Conservation (phyloP, 441 rosid species). For the Hura crepitans region DNA sequence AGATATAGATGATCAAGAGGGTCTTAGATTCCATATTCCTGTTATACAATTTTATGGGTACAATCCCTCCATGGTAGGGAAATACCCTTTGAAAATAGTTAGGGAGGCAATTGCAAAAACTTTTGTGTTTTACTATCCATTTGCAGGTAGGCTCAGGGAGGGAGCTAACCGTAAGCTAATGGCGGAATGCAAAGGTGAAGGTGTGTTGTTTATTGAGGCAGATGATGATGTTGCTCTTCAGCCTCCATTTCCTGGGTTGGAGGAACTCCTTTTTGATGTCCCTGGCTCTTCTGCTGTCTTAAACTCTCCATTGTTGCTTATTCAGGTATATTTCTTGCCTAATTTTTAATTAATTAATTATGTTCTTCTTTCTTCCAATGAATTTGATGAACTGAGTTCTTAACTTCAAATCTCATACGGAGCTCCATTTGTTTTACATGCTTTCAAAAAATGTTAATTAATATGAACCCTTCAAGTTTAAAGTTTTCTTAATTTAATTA, state of each 20-base stretch:
- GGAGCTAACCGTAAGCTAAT: slow-evolving; percentile 30
- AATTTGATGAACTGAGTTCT: too few relatives aligned
- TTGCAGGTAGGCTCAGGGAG: slow-evolving; percentile 36
- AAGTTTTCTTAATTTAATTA: too few relatives aligned
- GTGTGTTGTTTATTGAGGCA: slow-evolving; percentile 34
- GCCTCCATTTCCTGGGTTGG: slow-evolving; percentile 54
- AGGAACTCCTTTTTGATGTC: slow-evolving; percentile 43
- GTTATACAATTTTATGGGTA: slow-evolving; percentile 18
- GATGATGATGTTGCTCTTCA: slow-evolving; percentile 36
- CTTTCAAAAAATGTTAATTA: too few relatives aligned
- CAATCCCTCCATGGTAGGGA: slow-evolving; percentile 28
- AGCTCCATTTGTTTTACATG: too few relatives aligned
- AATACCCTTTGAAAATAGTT: slow-evolving; percentile 33
- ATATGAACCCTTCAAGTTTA: too few relatives aligned
- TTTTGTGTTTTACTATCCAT: slow-evolving; percentile 42
- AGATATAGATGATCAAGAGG: slow-evolving; percentile 43
- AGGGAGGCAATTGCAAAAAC: slow-evolving; percentile 35
- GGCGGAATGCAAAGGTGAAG: slow-evolving; percentile 39
- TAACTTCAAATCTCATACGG: too few relatives aligned
- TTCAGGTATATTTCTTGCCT: slow-evolving; percentile 32
- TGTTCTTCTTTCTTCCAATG: too few relatives aligned
- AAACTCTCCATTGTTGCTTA: slow-evolving; percentile 41
- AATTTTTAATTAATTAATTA: too few relatives aligned
- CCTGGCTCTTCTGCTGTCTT: slow-evolving; percentile 40
- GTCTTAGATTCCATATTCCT: slow-evolving; percentile 32